Conservation (phyloP, 1,139 yeast genomes). For the Protomyces inundatus region DNA sequence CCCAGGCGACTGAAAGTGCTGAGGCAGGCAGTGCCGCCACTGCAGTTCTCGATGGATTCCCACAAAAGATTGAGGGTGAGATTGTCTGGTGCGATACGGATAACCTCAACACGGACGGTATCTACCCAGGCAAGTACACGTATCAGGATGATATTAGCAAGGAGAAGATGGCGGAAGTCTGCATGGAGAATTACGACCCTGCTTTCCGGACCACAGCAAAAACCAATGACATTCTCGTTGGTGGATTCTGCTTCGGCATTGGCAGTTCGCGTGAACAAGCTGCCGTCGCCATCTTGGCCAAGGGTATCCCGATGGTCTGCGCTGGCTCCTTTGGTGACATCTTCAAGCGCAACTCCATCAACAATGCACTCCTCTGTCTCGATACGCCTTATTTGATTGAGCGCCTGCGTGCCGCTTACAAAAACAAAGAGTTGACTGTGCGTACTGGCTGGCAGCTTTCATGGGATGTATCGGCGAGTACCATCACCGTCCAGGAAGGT, state of each 20-base stretch:
- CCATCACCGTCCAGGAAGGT: conserved; percentile 69
- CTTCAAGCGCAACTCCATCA: conserved; percentile 89
- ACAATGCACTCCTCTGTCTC: conserved; percentile 86
- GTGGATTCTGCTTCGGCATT: conserved; percentile 95
- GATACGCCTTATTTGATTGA: conserved; percentile 85
- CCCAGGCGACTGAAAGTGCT: conserved; percentile 37
- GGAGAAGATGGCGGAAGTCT: conserved; percentile 95
- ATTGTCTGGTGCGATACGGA: conserved; percentile 93
- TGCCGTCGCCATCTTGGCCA: conserved; percentile 90
- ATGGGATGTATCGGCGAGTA: conserved; percentile 88
- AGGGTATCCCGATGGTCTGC: conserved; percentile 86
- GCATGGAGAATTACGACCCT: conserved; percentile 97
- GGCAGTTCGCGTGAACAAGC: conserved; percentile 99
- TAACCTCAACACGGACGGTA: conserved; percentile 96
- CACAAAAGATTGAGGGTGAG: conserved; percentile 81
- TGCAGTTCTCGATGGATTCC: conserved; percentile 83
- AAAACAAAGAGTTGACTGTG: conserved; percentile 65
- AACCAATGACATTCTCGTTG: conserved; percentile 81
- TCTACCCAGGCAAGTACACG: conserved; percentile 97
- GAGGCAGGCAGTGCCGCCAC: conserved; percentile 46
- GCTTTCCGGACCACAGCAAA: conserved; percentile 76
- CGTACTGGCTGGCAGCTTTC: conserved; percentile 90
- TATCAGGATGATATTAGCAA: conserved; percentile 94
- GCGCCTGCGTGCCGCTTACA: conserved; percentile 64
- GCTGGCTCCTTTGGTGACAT: conserved; percentile 98